Conservation (phyloP, 768 basidiomycete species). For the Russula dissimulans region DNA sequence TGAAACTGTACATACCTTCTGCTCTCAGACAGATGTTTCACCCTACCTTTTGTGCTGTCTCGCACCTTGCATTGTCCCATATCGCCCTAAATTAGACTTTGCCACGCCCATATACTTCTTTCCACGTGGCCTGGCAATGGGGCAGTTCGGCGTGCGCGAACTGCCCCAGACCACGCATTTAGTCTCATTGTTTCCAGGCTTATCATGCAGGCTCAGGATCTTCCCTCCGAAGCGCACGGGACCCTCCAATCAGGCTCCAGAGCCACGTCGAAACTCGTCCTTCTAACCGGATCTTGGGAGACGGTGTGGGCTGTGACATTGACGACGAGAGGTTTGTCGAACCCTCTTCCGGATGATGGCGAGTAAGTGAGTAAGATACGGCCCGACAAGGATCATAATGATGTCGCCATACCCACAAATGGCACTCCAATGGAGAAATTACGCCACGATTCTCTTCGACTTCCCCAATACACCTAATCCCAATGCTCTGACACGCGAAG, state of each 20-base stretch:
- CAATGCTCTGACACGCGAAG: not conserved
- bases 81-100: no score
- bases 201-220: not conserved
- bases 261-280: not conserved
- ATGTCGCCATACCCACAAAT: not conserved
- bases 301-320: not conserved
- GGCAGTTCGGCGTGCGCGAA: constrained; percentile 2
- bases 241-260: constrained; percentile 1
- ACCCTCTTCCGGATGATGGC: not conserved
- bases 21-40: no score
- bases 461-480: not conserved
- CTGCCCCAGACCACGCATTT: not conserved
- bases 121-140: no score
- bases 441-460: constrained; percentile 3
- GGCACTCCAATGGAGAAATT: not conserved
- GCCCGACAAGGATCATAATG: not conserved
- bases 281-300: not conserved
- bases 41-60: no score
- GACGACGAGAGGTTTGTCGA: not conserved
- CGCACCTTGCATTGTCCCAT: no score
- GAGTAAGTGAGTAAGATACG: not conserved
- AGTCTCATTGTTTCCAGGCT: not conserved
- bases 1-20: no score
- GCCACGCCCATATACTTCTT: no score
- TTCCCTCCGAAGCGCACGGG: not conserved